Evolutionary conservation across 2,329 filamentous ascomycete species (phyloP).

Genomic region (Penicillium brasilianum): DNA sequence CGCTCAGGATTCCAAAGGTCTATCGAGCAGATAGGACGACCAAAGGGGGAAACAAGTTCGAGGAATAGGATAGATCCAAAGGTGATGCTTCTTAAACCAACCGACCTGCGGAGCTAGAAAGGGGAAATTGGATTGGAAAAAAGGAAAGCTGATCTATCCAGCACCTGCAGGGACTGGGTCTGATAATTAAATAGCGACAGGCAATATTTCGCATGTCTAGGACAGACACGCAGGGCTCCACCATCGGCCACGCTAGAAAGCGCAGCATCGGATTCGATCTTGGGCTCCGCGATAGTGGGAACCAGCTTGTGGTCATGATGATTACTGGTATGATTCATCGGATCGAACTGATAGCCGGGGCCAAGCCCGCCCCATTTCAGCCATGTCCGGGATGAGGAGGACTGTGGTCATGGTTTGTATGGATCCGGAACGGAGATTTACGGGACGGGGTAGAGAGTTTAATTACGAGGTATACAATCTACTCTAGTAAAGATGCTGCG

Average conservation of each 20-base stretch:
- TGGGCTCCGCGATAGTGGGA: conserved; percentile 29
- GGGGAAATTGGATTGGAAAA: conserved; percentile 7
- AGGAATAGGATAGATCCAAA: conserved; percentile 4
- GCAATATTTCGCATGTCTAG: conserved; percentile 13
- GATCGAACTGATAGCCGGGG: conserved; percentile 23
- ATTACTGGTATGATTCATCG: conserved; percentile 33
- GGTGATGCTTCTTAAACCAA: conserved; percentile 7
- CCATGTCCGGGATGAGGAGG: conserved; percentile 18
- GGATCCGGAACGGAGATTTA: conserved; percentile 25
- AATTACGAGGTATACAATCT: neutral
- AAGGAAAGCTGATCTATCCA: conserved; percentile 29
- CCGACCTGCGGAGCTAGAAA: conserved; percentile 6
- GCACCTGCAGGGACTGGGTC: conserved; percentile 27
- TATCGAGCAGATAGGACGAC: neutral
- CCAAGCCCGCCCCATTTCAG: conserved; percentile 25
- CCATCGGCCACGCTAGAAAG: conserved; percentile 26
- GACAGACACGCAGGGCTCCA: conserved; percentile 28
- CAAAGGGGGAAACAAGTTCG: neutral
- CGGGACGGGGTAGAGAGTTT: conserved; percentile 18
- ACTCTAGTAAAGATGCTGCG: neutral
- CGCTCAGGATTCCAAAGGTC: neutral
- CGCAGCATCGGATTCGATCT: conserved; percentile 23
- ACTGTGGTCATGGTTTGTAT: conserved; percentile 15
- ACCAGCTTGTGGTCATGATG: conserved; percentile 25
- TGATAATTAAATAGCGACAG: conserved; percentile 31